Evolutionary conservation across 768 basidiomycete species (phyloP).

Genomic region (Termitomyces sp.): DNA sequence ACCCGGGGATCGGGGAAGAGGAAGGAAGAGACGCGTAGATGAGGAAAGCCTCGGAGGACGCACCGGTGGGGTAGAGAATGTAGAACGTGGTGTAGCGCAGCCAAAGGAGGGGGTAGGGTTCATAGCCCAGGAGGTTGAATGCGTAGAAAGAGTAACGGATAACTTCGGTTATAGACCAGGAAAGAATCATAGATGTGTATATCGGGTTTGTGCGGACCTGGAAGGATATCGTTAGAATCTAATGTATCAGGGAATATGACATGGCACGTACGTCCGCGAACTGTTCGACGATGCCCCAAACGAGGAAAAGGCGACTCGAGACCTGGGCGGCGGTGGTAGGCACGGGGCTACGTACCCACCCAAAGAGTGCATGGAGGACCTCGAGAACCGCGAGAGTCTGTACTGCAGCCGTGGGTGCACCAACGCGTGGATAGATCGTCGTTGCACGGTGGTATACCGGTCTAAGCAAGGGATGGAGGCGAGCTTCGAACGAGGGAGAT

Average conservation of each 20-base stretch:
- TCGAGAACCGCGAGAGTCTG: constrained; percentile 86
- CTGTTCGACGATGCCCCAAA: constrained; percentile 78
- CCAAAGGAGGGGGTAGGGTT: constrained; percentile 53
- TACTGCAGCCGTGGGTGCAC: constrained; percentile 60
- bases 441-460: constrained; percentile 47
- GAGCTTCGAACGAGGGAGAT: constrained; percentile 29
- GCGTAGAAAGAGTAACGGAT: constrained; percentile 92
- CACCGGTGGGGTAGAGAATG: constrained; percentile 90
- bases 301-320: constrained; percentile 71
- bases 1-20: constrained; percentile 39
- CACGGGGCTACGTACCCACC: constrained; percentile 77
- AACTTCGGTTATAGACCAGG: constrained; percentile 91
- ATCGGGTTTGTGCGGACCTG: constrained; percentile 72
- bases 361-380: constrained; percentile 72
- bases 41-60: constrained; percentile 85
- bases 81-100: constrained; percentile 93
- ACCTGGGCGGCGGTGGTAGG: constrained; percentile 79
- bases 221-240: too few relatives aligned
- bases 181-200: constrained; percentile 87
- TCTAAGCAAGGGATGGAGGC: constrained; percentile 34
- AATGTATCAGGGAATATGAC: not conserved
- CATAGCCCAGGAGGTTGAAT: constrained; percentile 52
- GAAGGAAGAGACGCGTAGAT: constrained; percentile 72
- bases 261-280: constrained; percentile 46
- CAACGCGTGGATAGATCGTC: constrained; percentile 62